Evolutionary conservation across 371 early-diverging fungal genomes (phyloP), one percentile per base, ranked within the genome.

Genomic region (Actinomucor elegans): DNA sequence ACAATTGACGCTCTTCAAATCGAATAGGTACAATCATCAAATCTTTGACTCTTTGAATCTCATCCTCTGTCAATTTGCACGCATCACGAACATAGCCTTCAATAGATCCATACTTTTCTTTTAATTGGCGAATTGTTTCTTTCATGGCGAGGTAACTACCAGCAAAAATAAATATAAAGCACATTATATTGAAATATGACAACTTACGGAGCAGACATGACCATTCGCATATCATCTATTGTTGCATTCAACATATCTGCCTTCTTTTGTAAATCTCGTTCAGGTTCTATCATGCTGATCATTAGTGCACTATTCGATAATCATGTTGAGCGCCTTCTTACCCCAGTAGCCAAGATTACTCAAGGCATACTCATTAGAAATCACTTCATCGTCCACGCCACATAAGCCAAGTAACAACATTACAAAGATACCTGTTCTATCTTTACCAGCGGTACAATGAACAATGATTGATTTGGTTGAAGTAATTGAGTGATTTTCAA

Each of bases 401-500:
- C 86, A 80, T 10, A 90, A 70, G 24, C 81, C 79, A 32, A 89
- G 74, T 28, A 93, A 52, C 42, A 94, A 59, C 67, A 89, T 88
- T 20, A 80, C 77, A 35, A 87, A 80, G 26, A 94, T 73, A 14
- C 94, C 94, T 1, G 94, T 94, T 37, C 94, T 80, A 57, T 94
- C 94, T 68, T 94, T 94, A 41, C 94, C 94, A 24, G 91, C 91
- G 11, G 91, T 88, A 69, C 94, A 94, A 60, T 94, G 94, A 28
- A 94, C 84, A 53, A 92, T 72, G 8, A 93, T 77, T 1, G 92
- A 64, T 14, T 64, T 48, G 12, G 62, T 66, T 2, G 64, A 61
- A 76, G 35, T 77, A 78, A 27, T 64, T n/a, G 67, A 63, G 29
- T 61, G 69, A 20, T 84, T 60, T 33, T 80, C 67, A 41, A 84